A percentile compares a stretch with the other conserved stretches of the same genome.
These are phyloP conservation scores for Phascolomyces articulosus DNA, from an alignment of 371 early-diverging fungal species.

Conservation along the genomic window DNA sequence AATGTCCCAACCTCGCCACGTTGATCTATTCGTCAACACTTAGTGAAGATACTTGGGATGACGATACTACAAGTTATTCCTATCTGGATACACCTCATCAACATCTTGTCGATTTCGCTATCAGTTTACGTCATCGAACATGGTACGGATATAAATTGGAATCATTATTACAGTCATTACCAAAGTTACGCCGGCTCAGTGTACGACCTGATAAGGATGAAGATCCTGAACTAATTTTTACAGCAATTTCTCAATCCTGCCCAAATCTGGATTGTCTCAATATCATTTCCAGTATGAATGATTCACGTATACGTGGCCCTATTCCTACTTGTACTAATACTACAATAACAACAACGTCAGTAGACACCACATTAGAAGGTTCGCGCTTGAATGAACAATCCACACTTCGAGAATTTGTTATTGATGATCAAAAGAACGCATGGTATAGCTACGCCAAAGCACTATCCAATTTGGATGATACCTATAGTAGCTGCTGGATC, in stretches of 20 bases:
- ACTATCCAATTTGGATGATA: neutral
- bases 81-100: neutral
- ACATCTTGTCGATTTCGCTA: neutral
- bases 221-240: neutral
- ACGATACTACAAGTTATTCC: neutral
- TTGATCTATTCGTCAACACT: neutral
- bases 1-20: neutral
- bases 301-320: neutral
- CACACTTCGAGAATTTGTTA: conserved; percentile 2
- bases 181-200: neutral
- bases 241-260: neutral
- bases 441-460: neutral
- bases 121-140: neutral
- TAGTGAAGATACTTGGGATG: neutral
- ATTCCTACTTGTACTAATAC: neutral
- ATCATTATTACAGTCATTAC: neutral
- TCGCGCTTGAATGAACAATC: too few relatives aligned
- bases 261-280: neutral
- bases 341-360: neutral
- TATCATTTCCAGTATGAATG: neutral
- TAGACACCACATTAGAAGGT: too few relatives aligned
- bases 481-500: neutral
- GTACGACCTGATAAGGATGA: neutral
- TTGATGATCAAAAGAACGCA: neutral
- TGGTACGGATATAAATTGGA: neutral